Base-by-base conservation (phyloP, 495 filamentous ascomycete species). In the Penicillium egyptiacum region DNA sequence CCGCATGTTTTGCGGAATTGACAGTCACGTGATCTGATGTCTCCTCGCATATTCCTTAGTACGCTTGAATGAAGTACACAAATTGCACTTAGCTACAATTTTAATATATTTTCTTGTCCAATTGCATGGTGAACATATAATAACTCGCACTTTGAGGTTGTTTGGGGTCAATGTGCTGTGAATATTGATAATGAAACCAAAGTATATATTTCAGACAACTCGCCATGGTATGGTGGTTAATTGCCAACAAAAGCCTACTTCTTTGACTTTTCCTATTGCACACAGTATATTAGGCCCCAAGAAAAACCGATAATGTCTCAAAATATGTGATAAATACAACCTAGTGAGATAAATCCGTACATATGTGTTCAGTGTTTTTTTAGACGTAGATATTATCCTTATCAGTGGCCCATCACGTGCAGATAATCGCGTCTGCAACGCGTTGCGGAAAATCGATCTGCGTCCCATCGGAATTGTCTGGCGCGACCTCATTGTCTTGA, bases 371-470 rank as follows among this genome's bases (percentile, higher is more conserved):
- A n/a, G n/a, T 16, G 9, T 53, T 42, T 39, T 39, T 42, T 9
- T 20, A 42, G 22, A 53, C 39, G 25, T n/a, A 19, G 23, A 17
- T 20, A 5, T 43, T 53, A 51, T 52, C 42, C 57, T 66, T 68
- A 70, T 68, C 67, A 9, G 50, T 6, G 35, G n/a, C 26, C 26
- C 0, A 14, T 72, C 70, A 72, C 70, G 70, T 72, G 70, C 30
- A 31, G 67, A 68, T 71, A 71, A 39, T 50, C 52, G 60, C 61
- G 61, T 60, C 54, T 30, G 2, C 41, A 35, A 56, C 59, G 62
- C 61, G 59, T 58, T 59, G 51, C 12, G 30, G 52, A 53, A 56
- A 39, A 55, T 33, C 44, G 39, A 55, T 41, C 19, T 41, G 37
- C 41, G 26, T 50, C 37, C 45, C 14, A 25, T 47, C 31, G 30